These are phyloP conservation scores for Carallia brachiata DNA, from an alignment of 345 rosid genomes.

Conservation along the genomic window DNA sequence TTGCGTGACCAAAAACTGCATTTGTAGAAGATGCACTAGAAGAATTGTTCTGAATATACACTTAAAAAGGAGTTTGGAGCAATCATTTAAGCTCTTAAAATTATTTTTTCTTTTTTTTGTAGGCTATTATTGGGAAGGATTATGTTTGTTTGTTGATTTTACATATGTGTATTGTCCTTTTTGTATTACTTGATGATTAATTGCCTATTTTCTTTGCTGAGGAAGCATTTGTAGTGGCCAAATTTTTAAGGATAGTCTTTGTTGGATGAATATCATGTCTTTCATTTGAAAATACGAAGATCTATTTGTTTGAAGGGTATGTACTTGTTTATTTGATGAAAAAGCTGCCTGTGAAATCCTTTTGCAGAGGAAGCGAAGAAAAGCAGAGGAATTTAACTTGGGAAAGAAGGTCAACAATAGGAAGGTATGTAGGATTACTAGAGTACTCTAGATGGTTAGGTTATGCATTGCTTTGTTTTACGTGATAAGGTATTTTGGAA, in stretches of 20 bases:
- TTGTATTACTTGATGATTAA: constrained; percentile 1
- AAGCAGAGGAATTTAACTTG: constrained; percentile 57
- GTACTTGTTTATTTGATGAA: background rate
- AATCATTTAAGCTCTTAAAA: background rate
- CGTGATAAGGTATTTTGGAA: too few species aligned
- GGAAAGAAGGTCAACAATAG: constrained; percentile 58
- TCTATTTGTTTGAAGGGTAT: background rate
- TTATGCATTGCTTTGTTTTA: too few species aligned
- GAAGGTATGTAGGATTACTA: constrained; percentile 49
- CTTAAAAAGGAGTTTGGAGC: background rate
- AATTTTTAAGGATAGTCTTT: background rate
- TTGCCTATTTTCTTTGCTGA: background rate
- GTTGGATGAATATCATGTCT: background rate
- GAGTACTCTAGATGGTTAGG: background rate
- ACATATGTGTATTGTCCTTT: background rate
- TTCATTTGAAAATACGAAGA: background rate
- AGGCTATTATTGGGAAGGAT: too few species aligned
- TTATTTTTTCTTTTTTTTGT: too few species aligned
- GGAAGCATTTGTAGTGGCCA: background rate
- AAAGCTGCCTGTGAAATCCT: constrained; percentile 18
- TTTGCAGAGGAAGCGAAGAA: constrained; percentile 83
- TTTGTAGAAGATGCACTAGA: background rate
- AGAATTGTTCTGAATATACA: background rate
- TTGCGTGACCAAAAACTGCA: background rate
- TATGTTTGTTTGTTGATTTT: too few species aligned